Evolutionary conservation across 305 asterid species (phyloP).

Genomic region (Fraxinus albicans): DNA sequence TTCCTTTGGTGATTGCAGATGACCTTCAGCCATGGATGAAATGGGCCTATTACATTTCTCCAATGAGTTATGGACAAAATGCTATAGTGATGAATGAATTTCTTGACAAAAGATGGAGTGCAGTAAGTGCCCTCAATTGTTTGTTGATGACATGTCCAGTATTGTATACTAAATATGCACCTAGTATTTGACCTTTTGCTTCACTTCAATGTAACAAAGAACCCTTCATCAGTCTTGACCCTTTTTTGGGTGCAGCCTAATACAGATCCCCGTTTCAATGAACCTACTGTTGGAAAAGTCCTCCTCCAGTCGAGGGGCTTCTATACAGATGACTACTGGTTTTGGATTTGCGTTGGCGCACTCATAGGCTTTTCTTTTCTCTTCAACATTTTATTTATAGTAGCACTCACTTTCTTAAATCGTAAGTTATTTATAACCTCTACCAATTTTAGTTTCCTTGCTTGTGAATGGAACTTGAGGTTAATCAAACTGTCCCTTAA

Average conservation of each 20-base stretch:
- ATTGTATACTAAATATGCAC: neutral
- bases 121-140: conserved; percentile 26
- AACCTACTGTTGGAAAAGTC: conserved; percentile 49
- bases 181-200: neutral
- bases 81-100: conserved; percentile 51
- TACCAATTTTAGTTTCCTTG: neutral
- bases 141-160: neutral
- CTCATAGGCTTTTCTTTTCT: conserved; percentile 43
- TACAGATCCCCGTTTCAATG: conserved; percentile 37
- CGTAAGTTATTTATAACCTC: conserved; percentile 25
- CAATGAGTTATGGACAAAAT: conserved; percentile 53
- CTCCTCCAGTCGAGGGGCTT: conserved; percentile 46
- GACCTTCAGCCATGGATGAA: conserved; percentile 43
- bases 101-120: conserved; percentile 50
- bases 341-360: conserved; percentile 39
- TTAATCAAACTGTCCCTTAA: neutral
- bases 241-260: conserved; percentile 36
- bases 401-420: conserved; percentile 40
- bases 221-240: neutral
- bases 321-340: conserved; percentile 40
- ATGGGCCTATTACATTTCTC: conserved; percentile 52
- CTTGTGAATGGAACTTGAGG: neutral
- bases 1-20: conserved; percentile 27
- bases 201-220: neutral
- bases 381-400: conserved; percentile 37